These are phyloP conservation scores for Yamadazyma sp. DNA, from an alignment of 805 yeast genomes.

Conservation along the genomic window DNA sequence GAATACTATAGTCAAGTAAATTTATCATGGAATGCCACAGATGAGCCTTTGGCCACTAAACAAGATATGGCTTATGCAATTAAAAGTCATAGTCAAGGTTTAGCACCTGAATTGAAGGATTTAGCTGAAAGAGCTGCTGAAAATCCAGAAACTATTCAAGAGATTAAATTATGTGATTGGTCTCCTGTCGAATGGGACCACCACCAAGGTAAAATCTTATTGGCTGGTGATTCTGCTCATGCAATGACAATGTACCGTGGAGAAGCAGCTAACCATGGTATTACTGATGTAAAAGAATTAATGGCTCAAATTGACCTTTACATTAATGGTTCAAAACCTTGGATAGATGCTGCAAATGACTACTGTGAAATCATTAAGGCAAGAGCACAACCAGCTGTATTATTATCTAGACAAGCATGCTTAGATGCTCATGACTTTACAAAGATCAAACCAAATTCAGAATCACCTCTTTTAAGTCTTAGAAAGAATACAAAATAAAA, in stretches of 20 bases:
- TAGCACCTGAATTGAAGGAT: conserved; percentile 12
- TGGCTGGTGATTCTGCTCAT: conserved; percentile 20
- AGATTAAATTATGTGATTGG: conserved; percentile 18
- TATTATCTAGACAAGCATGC: conserved; percentile 23
- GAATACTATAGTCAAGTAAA: conserved; percentile 18
- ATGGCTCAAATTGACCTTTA: conserved; percentile 12
- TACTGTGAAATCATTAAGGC: conserved; percentile 12
- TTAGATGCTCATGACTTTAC: conserved; percentile 23
- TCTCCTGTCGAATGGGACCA: conserved; percentile 16
- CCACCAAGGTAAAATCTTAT: conserved; percentile 8
- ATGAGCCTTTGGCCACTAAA: conserved; percentile 14
- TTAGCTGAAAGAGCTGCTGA: conserved; percentile 14
- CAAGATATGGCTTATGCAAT: conserved; percentile 17
- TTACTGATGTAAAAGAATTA: conserved; percentile 15
- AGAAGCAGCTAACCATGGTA: conserved; percentile 20
- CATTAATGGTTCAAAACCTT: conserved; percentile 6
- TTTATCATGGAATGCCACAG: conserved; percentile 15
- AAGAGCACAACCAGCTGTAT: conserved; percentile 17
- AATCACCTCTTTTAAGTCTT: conserved; percentile 16
- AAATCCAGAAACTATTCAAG: conserved; percentile 11
- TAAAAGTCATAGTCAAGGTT: conserved; percentile 13
- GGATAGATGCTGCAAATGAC: conserved; percentile 12
- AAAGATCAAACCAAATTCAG: conserved; percentile 11
- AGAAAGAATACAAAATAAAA: conserved; percentile 12
- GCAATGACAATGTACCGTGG: conserved; percentile 21